Conservation (phyloP, 2,329 filamentous ascomycete genomes). For the Exophiala mesophila region DNA sequence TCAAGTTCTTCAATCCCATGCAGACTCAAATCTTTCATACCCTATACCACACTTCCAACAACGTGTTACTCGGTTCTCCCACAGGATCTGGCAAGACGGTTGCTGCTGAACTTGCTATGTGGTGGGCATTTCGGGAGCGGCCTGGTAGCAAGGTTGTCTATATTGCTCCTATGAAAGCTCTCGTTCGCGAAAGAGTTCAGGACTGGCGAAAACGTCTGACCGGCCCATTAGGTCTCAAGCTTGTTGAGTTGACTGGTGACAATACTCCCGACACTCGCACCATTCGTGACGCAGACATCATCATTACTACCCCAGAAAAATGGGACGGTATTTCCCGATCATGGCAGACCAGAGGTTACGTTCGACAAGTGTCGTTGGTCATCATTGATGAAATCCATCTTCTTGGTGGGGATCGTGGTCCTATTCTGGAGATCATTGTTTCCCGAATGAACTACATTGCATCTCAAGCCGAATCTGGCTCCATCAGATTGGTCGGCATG, state of each 20-base stretch:
- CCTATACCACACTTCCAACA: slow-evolving; percentile 84
- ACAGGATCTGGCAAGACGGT: slow-evolving; percentile 98
- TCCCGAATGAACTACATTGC: slow-evolving; percentile 97
- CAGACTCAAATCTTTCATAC: slow-evolving; percentile 98
- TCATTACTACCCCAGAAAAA: slow-evolving; percentile 98
- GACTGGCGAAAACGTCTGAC: slow-evolving; percentile 87
- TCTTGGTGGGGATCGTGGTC: slow-evolving; percentile 91
- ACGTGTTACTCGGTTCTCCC: slow-evolving; percentile 89
- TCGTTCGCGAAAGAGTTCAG: slow-evolving; percentile 91
- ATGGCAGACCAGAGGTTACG: slow-evolving; percentile 96
- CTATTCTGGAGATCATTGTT: slow-evolving; percentile 96
- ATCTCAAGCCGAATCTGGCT: slow-evolving; percentile 83
- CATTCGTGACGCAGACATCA: slow-evolving; percentile 93
- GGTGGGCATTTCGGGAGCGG: slow-evolving; percentile 95
- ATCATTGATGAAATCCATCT: slow-evolving; percentile 99
- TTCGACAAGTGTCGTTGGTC: slow-evolving; percentile 87
- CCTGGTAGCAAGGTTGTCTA: slow-evolving; percentile 97
- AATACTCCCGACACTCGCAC: slow-evolving; percentile 96
- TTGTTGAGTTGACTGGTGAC: slow-evolving; percentile 95
- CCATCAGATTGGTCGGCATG: slow-evolving; percentile 93
- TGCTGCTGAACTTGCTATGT: slow-evolving; percentile 94
- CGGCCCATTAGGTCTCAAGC: slow-evolving; percentile 73
- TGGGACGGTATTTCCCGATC: slow-evolving; percentile 99
- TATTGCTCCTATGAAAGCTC: slow-evolving; percentile 98
- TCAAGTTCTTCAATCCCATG: slow-evolving; percentile 98